Evolutionary conservation across 225 moss, liverwort and hornwort genomes (phyloP).

Genomic region (Pseudisothecium myosuroides): DNA sequence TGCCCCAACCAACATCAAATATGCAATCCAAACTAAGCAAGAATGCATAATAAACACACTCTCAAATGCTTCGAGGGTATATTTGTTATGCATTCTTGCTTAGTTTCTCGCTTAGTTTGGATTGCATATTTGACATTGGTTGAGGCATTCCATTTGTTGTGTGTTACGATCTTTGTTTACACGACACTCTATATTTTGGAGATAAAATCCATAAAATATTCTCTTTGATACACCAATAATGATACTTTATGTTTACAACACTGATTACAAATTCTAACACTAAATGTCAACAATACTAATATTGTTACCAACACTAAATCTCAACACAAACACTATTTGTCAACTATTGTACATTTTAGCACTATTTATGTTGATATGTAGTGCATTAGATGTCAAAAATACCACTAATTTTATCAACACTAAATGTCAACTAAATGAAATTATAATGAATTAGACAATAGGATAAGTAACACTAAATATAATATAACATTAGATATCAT

Average conservation of each 20-base stretch:
- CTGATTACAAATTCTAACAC: neutral
- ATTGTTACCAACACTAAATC: neutral
- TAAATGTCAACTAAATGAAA: neutral
- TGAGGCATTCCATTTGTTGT: too few relatives aligned
- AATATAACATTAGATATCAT: neutral
- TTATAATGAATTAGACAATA: neutral
- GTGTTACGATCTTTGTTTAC: too few relatives aligned
- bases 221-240: neutral
- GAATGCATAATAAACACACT: too few relatives aligned
- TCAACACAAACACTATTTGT: neutral
- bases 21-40: too few relatives aligned
- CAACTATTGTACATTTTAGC: neutral
- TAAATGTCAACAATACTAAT: neutral
- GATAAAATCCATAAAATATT: neutral
- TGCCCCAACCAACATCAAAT: too few relatives aligned
- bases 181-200: too few relatives aligned
- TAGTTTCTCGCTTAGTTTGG: too few relatives aligned
- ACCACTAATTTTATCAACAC: neutral
- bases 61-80: too few relatives aligned
- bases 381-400: neutral
- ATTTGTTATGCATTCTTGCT: too few relatives aligned
- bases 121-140: too few relatives aligned
- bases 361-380: neutral
- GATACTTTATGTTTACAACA: neutral
- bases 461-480: neutral